Percentiles rank a stretch among this genome's conserved stretches.
phyloP scores from a whole-genome alignment of 768 basidiomycete species.

The Sutorius australiensis region DNA sequence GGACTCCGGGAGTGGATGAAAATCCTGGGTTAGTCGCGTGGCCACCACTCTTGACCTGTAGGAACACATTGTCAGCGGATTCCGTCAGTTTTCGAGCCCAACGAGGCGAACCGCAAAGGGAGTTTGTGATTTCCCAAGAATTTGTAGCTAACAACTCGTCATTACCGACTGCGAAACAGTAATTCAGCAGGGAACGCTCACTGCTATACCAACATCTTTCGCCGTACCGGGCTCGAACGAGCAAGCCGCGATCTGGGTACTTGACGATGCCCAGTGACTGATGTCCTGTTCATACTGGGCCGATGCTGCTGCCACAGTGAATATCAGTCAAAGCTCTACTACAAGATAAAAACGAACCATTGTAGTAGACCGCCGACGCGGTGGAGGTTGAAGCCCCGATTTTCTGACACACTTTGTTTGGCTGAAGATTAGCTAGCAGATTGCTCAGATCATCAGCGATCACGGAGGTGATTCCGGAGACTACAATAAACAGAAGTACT shows the following conservation, averaged over 20 bases:
- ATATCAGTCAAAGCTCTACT: neutral
- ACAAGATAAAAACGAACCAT: constrained; percentile 27
- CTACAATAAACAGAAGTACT: neutral
- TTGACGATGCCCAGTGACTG: constrained; percentile 50
- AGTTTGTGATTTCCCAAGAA: constrained; percentile 41
- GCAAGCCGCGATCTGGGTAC: constrained; percentile 43
- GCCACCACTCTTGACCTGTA: constrained; percentile 61
- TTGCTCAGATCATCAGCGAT: neutral
- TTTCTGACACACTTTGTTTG: constrained; percentile 28
- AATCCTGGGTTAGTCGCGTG: constrained; percentile 52
- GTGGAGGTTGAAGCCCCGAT: constrained; percentile 39
- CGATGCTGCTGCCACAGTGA: neutral
- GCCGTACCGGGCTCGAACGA: constrained; percentile 54
- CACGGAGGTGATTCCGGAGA: neutral
- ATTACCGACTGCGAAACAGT: neutral
- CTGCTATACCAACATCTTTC: constrained; percentile 48
- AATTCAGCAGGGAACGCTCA: constrained; percentile 16
- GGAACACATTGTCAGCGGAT: neutral
- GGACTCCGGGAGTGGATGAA: constrained; percentile 55
- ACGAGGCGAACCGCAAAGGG: constrained; percentile 19
- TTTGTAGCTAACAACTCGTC: neutral
- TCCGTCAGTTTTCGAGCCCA: neutral
- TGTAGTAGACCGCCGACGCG: constrained; percentile 44
- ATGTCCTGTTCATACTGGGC: constrained; percentile 40
- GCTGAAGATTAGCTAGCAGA: neutral